Base-by-base conservation (phyloP, 192 early-diverging fungal species). In the Entomortierella lignicola region DNA sequence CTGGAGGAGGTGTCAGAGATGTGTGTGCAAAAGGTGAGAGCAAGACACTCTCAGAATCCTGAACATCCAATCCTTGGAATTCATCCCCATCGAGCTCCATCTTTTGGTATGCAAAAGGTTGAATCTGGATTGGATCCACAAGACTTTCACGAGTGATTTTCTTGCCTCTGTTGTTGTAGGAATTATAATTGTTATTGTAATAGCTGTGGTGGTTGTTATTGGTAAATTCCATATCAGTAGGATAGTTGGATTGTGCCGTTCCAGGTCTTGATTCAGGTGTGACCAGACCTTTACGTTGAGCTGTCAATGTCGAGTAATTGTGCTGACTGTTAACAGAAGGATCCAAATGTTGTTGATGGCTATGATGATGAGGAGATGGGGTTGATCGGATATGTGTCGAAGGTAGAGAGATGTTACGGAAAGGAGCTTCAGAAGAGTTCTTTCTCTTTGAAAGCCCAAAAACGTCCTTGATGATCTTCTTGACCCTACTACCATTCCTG, bases 371-470 rank as follows among this genome's bases (percentile, higher is more conserved):
- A n/a, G 43, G 54, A 1, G 63, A 48, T 11, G 63, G 57, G 0
- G 50, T 55, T 10, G 50, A n/a, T 0, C 54, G 47, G 50, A 64
- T 39, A 25, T 69, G 56, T 0, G 75, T 79, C 18, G 66, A 69
- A 4, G 75, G 75, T 17, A 79, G 58, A 0, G 75, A 70, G 29
- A 79, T 69, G 6, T 79, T 63, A 8, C 62, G 75, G 62, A 70
- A 65, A 21, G 67, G 48, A n/a, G 47, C 26, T 25, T 79, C 66
- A 4, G 60, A 54, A 15, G 59, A 66, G 8, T 57, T 32, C 25
- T 50, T 61, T 47, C 44, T 79, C 66, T 60, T 77, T 34, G 47
- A 63, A 4, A 56, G 57, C 6, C 68, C 60, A 61, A 79, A 79
- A 3, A 79, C 67, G 37, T 50, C 67, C 53, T 61, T 79, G 30